phyloP scores from a whole-genome alignment of 441 rosid species.

The Populus hybrid region DNA sequence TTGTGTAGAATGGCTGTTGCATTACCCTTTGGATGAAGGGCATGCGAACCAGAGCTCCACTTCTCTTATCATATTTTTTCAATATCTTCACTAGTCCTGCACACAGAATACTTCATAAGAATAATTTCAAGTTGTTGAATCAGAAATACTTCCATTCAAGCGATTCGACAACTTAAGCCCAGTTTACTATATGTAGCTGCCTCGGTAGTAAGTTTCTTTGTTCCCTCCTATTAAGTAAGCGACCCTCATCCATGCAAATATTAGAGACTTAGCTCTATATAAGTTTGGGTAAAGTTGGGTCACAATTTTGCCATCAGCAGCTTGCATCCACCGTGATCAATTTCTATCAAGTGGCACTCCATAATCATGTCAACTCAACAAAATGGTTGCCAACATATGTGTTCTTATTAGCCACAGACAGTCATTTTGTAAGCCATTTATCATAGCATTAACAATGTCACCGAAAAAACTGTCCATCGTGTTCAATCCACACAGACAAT shows the following conservation, averaged over 20 bases:
- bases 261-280: not conserved
- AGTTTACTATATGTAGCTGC: not conserved
- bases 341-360: not conserved
- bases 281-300: not conserved
- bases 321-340: not conserved
- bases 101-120: not conserved
- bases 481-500: not conserved
- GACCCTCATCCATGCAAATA: not conserved
- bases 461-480: not conserved
- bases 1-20: constrained; percentile 82
- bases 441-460: not conserved
- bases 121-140: not conserved
- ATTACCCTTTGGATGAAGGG: constrained; percentile 75
- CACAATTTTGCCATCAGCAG: not conserved
- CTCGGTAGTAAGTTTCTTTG: not conserved
- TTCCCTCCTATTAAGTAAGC: not conserved
- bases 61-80: constrained; percentile 88
- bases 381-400: not conserved
- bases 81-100: constrained; percentile 79
- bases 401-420: not conserved
- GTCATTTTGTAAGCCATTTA: not conserved
- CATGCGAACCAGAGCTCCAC: constrained; percentile 62
- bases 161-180: not conserved
- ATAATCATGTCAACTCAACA: not conserved
- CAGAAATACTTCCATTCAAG: not conserved